Base-by-base conservation (phyloP, 495 filamentous ascomycete genomes). In the Aspergillus diversus region DNA sequence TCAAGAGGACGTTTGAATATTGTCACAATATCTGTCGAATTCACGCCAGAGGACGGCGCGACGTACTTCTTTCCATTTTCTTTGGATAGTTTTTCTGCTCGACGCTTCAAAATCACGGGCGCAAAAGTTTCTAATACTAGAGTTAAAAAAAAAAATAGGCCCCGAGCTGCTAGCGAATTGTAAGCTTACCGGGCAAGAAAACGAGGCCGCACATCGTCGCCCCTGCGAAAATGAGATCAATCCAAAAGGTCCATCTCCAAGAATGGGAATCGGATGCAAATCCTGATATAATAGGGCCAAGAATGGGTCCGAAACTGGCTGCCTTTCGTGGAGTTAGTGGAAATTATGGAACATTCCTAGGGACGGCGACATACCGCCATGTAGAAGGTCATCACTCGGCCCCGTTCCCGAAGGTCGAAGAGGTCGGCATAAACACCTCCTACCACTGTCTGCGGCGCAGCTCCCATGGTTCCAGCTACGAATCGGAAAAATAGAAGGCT, bases 341-440 rank as follows among this genome's bases (percentile, higher is more conserved):
- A 17, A 21, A 16, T 13, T 34, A 53, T n/a, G 12, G 5, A 27
- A 13, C 9, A 31, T 12, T 16, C 1, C 11, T 4, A 3, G 13
- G 0, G 1, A 13, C 13, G 4, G 12, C 7, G 11, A 80, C 86
- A 77, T 73, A 89, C 87, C 34, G 82, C 85, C 84, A 89, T 90
- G 73, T 91, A 93, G 5, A 84, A 72, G 1, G 88, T 84, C 84
- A 93, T 89, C 5, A 87, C 87, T 7, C 88, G 80, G 3, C 91
- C 91, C 16, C 91, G 80, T 27, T 73, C 76, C 16, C 81, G 69
- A 66, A 87, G 80, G 21, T 78, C 77, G 64, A 85, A 89, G 7
- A 92, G 79, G 74, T 95, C 91, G 0, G 91, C 90, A 69, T 89
- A 90, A 4, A 92, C 77, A 8, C 91, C 91, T 0, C 89, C 87